Base-by-base conservation (phyloP, 768 basidiomycete species). In the Hortiboletus flavorubellus region DNA sequence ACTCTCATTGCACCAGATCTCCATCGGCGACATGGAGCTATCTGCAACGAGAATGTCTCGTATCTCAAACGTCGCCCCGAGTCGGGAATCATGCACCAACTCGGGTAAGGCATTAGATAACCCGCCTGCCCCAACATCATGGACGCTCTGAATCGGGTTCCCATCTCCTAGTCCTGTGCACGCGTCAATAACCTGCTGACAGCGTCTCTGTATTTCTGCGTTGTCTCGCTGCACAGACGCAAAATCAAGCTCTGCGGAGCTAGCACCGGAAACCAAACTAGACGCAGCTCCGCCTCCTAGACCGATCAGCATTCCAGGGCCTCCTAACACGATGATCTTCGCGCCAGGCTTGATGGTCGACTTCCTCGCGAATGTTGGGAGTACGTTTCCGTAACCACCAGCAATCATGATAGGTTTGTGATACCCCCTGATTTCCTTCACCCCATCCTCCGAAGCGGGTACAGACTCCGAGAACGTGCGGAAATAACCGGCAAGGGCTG, bases 371-470 rank as follows among this genome's bases (percentile, higher is more conserved):
- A 91, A 95, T 59, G 80, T 74, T 5, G 89, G 86, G 15, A 92
- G 85, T 39, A 98, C 95, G 65, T 90, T 98, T 5, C 97, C 97
- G 59, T 94, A 84, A 26, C 97, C 97, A 18, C 97, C 97, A 8
- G 97, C 96, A 60, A 99, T 89, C 97, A 99, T 99, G 76, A 99
- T 97, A 14, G 97, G 97, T 71, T 99, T 99, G 76, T 98, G 97
- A 72, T 98, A 99, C 0, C 97, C 97, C 51, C 95, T 76, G n/a
- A 93, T 74, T 68, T 93, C 89, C 62, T 71, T 59, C 49, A 67
- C 58, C 5, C 77, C 79, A 38, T 82, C 82, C 35, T 71, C 68
- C 9, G 76, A 73, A 31, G 82, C 68, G 21, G 86, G 80, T 2
- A 93, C 78, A 43, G 81, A 79, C 71, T 97, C 91, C 11, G 87